phyloP scores from a whole-genome alignment of 768 basidiomycete genomes.

The Bullera alba region DNA sequence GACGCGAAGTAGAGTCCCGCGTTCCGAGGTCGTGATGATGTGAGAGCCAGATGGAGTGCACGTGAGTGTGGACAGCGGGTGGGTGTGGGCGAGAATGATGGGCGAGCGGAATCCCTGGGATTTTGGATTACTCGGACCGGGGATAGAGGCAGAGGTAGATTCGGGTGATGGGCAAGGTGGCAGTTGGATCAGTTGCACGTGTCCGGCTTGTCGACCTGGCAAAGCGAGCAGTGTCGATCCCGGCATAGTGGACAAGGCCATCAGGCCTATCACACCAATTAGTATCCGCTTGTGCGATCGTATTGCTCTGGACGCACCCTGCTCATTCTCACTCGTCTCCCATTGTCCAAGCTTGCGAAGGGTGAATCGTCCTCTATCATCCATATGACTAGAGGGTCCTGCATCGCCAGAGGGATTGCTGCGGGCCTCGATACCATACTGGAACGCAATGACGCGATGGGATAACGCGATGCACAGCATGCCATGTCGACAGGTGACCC shows the following conservation, averaged over 20 bases:
- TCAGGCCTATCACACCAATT: slow-evolving; percentile 27
- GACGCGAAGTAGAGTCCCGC: slow-evolving; percentile 43
- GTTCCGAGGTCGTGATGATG: slow-evolving; percentile 39
- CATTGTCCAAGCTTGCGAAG: slow-evolving; percentile 40
- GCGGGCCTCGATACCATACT: slow-evolving; percentile 27
- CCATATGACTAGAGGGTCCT: slow-evolving; percentile 1
- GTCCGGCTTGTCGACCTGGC: slow-evolving; percentile 46
- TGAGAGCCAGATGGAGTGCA: slow-evolving; percentile 34
- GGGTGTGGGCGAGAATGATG: slow-evolving; percentile 45
- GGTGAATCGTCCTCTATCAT: slow-evolving; percentile 32
- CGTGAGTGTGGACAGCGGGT: slow-evolving; percentile 36
- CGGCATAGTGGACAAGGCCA: slow-evolving; percentile 33
- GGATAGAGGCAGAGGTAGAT: not conserved
- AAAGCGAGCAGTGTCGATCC: slow-evolving; percentile 41
- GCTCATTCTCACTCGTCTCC: slow-evolving; percentile 42
- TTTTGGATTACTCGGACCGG: not conserved
- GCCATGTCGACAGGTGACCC: slow-evolving; percentile 18
- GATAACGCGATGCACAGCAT: slow-evolving; percentile 33
- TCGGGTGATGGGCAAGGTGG: slow-evolving; percentile 23
- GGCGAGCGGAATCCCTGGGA: slow-evolving; percentile 34
- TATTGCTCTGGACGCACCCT: slow-evolving; percentile 17
- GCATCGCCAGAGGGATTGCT: not conserved
- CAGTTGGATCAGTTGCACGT: slow-evolving; percentile 45
- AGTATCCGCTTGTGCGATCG: not conserved
- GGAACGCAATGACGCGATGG: slow-evolving; percentile 31